Conservation (phyloP, 1,284 basidiomycete species). For the Cryptococcus sp. region DNA sequence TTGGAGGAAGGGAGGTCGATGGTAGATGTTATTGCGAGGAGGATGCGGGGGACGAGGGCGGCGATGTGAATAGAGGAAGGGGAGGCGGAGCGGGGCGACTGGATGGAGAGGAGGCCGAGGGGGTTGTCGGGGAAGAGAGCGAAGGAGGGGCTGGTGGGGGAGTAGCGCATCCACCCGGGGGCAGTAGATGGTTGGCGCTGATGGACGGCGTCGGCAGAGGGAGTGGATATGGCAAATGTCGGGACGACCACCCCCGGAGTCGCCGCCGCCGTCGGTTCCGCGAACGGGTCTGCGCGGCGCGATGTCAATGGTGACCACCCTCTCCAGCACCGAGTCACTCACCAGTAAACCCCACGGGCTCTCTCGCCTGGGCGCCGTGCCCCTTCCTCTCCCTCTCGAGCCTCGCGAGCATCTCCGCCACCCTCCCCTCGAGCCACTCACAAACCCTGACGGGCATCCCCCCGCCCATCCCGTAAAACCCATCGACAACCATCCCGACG, state of each 20-base stretch:
- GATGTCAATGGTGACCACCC: neutral
- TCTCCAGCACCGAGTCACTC: neutral
- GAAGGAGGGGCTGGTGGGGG: conserved; percentile 23
- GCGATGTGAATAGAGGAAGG: conserved; percentile 18
- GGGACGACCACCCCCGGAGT: conserved; percentile 13
- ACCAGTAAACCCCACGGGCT: conserved; percentile 11
- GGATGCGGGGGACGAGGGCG: conserved; percentile 28
- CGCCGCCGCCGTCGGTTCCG: neutral
- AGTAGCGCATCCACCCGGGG: conserved; percentile 33
- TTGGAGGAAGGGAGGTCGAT: conserved; percentile 25
- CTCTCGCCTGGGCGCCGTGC: neutral
- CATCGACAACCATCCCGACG: conserved; percentile 36
- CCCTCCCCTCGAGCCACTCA: conserved; percentile 50
- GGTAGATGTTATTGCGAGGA: conserved; percentile 30
- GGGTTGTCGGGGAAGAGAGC: conserved; percentile 18
- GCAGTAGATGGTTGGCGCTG: neutral
- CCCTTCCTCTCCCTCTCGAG: conserved; percentile 21
- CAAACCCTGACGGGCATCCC: conserved; percentile 52
- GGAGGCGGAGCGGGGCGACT: conserved; percentile 14
- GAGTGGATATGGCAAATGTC: conserved; percentile 20
- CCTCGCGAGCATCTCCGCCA: conserved; percentile 26
- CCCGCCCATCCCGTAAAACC: conserved; percentile 37
- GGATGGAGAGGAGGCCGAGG: conserved; percentile 27
- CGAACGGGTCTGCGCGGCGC: conserved; percentile 16
- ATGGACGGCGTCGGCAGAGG: conserved; percentile 5